Evolutionary conservation across 2,329 filamentous ascomycete genomes (phyloP), one percentile per base, ranked within the genome.

Genomic region (Exophiala xenobiotica): DNA sequence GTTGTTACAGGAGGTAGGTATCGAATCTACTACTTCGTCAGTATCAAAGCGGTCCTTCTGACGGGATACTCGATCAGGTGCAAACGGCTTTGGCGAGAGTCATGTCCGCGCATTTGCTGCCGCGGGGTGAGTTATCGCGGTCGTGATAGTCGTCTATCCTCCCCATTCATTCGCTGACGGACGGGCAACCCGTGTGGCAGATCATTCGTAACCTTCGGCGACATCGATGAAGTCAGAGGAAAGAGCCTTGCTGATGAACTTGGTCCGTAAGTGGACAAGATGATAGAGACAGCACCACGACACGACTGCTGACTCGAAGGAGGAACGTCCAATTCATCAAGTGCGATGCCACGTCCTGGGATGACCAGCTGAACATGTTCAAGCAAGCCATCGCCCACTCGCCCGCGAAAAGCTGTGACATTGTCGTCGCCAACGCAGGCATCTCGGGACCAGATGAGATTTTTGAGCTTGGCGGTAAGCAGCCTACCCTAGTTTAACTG

Each of bases 351-450:
- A 81, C 80, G 1, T 72, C 78, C 56, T 88, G 83, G 82, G 70
- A 81, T 35, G 79, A 78, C 3, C 84, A 87, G 63, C 78, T 83
- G 45, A 69, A 74, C 26, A 72, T 87, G 43, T 88, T 87, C 72
- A 78, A 79, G 41, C 67, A 75, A 46, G 82, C 82, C 3, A 68
- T 74, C 35, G 70, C 71, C 46, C 67, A 79, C 48, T 82, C 79
- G 52, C 74, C 73, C 0, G 71, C 77, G 41, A 74, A 75, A n/a
- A 74, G 75, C 11, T 76, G 86, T 56, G 81, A 86, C 66, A 71
- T 76, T 11, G 82, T 86, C 2, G 80, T 86, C 35, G 81, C 83
- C 53, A 86, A 85, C 63, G 85, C 84, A 0, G 85, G 85, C 40
- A 78, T 87, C 58, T 71, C 74, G 33, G 74, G 76, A 20, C 63